Evolutionary conservation across 2,329 filamentous ascomycete genomes (phyloP), one percentile per base, ranked within the genome.

Genomic region (Aspergillus sclerotialis): DNA sequence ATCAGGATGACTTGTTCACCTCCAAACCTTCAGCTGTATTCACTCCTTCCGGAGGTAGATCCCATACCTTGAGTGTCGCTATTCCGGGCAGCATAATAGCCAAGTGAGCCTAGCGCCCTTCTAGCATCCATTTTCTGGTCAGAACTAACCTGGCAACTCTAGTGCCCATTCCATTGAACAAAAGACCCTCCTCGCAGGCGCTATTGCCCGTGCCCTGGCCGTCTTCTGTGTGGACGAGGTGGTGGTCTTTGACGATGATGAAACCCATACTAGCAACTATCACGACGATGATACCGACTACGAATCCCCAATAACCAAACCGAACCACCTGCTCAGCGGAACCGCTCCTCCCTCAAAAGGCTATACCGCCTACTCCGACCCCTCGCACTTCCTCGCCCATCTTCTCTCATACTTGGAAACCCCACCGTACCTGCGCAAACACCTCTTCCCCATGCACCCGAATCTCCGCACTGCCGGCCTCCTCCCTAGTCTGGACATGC

Each of bases 211-310:
- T 34, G 84, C 85, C 21, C 73, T 87, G 33, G 82, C 84, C 41
- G 81, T 93, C 43, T 93, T 92, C 63, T 82, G 77, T 51, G 74
- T 94, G 46, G 87, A 94, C 55, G 87, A 94, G 63, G 72, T 93
- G 18, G 72, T 94, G 32, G 67, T 94, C 35, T 94, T 84, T 58
- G 79, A 90, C 53, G 87, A 93, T 61, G 73, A 56, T 45, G 38
- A 40, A 44, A 37, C 45, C 48, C 38, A 78, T 46, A 66, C 68
- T 32, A 60, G 68, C 30, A 60, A 67, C 49, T 72, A 78, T 63
- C 28, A 50, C 41, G 55, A 34, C n/a, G 50, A 58, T n/a, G 40
- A 55, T 1, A 58, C 66, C 30, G 53, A 63, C 34, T 63, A 69
- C 31, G 36, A 39, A 12, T 33, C 23, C 15, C 36, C 39, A n/a